Percentiles rank a stretch among this genome's conserved stretches.
Conservation (phyloP, 1,284 basidiomycete genomes). For the Stereum hirsutum region DNA sequence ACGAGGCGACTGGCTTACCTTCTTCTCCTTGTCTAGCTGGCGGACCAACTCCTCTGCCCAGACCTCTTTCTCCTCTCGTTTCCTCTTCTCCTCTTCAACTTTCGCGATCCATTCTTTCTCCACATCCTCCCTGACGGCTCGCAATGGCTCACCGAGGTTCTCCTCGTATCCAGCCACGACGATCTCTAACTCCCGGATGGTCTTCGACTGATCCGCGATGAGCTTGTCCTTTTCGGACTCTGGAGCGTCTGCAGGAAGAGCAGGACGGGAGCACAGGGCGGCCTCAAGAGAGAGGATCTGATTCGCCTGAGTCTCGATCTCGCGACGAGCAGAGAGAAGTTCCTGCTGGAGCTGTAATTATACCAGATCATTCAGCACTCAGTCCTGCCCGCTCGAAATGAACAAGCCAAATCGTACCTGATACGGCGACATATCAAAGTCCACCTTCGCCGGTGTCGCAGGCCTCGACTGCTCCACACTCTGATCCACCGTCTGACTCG, state of each 20-base stretch:
- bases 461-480: slow-evolving; percentile 62
- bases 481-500: slow-evolving; percentile 73
- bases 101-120: slow-evolving; percentile 68
- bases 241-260: slow-evolving; percentile 44
- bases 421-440: slow-evolving; percentile 80
- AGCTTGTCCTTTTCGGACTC: slow-evolving; percentile 65
- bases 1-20: slow-evolving; percentile 25
- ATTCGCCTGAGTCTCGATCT: slow-evolving; percentile 67
- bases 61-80: slow-evolving; percentile 54
- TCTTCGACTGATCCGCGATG: slow-evolving; percentile 58
- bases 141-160: slow-evolving; percentile 61
- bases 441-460: slow-evolving; percentile 71
- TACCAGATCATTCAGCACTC: background rate
- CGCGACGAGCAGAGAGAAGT: slow-evolving; percentile 63
- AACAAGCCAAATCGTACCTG: slow-evolving; percentile 38
- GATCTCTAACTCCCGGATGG: slow-evolving; percentile 64
- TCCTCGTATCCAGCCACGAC: slow-evolving; percentile 63
- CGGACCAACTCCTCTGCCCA: slow-evolving; percentile 67
- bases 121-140: slow-evolving; percentile 71
- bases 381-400: background rate
- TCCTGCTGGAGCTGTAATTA: slow-evolving; percentile 72
- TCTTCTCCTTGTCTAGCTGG: slow-evolving; percentile 68
- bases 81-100: slow-evolving; percentile 50
- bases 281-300: slow-evolving; percentile 78
- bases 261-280: slow-evolving; percentile 54